A percentile compares a stretch with the other conserved stretches of the same genome.
These are phyloP conservation scores for Beauveria australis DNA, from an alignment of 2,329 filamentous ascomycete genomes.

Conservation along the genomic window DNA sequence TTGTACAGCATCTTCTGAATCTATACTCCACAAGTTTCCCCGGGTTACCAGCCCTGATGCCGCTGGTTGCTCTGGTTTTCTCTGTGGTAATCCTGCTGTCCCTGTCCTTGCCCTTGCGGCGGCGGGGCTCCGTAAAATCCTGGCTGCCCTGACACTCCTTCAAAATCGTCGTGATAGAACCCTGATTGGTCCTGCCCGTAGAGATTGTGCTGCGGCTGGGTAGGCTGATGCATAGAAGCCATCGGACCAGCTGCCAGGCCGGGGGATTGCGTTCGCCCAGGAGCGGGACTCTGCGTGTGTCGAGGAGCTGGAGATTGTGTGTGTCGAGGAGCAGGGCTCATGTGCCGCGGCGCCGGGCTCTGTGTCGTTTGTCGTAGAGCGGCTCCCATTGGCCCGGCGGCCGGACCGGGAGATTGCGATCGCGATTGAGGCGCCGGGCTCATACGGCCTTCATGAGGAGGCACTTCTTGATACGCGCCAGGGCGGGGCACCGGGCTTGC, in stretches of 20 bases:
- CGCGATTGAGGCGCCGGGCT: constrained; percentile 3
- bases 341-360: constrained; percentile 14
- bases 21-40: too few relatives aligned
- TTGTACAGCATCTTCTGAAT: too few relatives aligned
- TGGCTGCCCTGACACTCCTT: background rate
- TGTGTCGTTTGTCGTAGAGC: constrained; percentile 5
- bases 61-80: constrained; percentile 19
- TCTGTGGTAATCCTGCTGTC: constrained; percentile 49
- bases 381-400: constrained; percentile 18
- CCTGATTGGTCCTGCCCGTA: background rate
- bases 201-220: background rate
- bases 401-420: constrained; percentile 3
- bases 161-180: background rate
- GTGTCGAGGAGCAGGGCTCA: constrained; percentile 49
- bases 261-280: background rate
- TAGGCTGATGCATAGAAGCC: background rate
- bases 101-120: constrained; percentile 32
- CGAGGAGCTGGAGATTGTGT: constrained; percentile 12
- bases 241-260: background rate
- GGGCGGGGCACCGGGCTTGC: background rate
- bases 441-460: background rate
- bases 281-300: constrained; percentile 10
- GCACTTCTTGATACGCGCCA: background rate
- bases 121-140: background rate
- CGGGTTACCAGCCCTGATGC: too few relatives aligned